These are phyloP conservation scores for Lentinula lateritia DNA, from an alignment of 768 basidiomycete species.

Conservation along the genomic window DNA sequence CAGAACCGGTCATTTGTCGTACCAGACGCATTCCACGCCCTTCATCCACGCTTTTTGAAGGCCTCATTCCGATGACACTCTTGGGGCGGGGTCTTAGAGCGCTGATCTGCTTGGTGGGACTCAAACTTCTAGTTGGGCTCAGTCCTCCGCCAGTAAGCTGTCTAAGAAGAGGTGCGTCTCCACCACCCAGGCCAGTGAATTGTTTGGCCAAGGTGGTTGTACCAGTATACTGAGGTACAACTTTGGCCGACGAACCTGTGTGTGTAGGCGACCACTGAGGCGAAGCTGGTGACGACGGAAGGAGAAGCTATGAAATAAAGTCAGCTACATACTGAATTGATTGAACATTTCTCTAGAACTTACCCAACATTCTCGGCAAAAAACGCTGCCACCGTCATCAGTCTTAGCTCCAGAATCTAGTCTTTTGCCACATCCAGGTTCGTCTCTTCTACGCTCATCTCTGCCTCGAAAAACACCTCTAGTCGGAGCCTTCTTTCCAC, in stretches of 20 bases:
- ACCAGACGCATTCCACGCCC: conserved; percentile 74
- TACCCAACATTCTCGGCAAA: conserved; percentile 84
- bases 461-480: conserved; percentile 29
- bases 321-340: background rate
- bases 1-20: conserved; percentile 68
- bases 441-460: conserved; percentile 46
- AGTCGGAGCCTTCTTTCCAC: conserved; percentile 55
- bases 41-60: conserved; percentile 57
- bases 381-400: conserved; percentile 63
- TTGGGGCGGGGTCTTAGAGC: conserved; percentile 59
- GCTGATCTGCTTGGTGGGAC: conserved; percentile 66
- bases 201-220: conserved; percentile 71
- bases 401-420: conserved; percentile 79
- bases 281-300: conserved; percentile 45
- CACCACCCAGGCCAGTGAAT: conserved; percentile 57
- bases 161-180: conserved; percentile 30
- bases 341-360: conserved; percentile 17
- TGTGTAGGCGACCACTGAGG: conserved; percentile 49
- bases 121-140: conserved; percentile 46
- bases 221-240: conserved; percentile 59
- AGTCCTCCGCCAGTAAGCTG: conserved; percentile 21
- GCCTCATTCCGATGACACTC: conserved; percentile 71
- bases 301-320: conserved; percentile 40
- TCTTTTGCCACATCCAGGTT: conserved; percentile 78
- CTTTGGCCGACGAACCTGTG: conserved; percentile 31